A percentile compares a stretch with the other conserved stretches of the same genome.
Evolutionary conservation across 2,329 filamentous ascomycete genomes (phyloP).

Genomic region (Magnaporthiopsis poae): DNA sequence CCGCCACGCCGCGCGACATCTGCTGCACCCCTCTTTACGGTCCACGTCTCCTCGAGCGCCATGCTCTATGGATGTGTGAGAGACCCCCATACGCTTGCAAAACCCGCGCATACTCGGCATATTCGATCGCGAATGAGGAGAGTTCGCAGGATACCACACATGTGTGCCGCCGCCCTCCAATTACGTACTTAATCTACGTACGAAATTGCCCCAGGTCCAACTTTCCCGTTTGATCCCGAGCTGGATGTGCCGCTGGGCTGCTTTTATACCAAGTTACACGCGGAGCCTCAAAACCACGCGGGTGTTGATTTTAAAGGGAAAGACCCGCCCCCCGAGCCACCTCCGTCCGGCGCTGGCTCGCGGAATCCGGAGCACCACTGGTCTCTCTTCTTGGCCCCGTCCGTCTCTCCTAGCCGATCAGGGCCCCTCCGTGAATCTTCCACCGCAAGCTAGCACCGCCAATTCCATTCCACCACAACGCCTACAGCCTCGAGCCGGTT

Average conservation of each 20-base stretch:
- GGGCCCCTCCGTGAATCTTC: not conserved
- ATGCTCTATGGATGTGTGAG: not conserved
- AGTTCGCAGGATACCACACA: not conserved
- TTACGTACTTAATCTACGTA: not conserved
- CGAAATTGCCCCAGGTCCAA: not conserved
- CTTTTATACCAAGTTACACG: not conserved
- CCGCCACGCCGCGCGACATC: not conserved
- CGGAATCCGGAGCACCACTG: not conserved
- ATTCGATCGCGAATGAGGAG: not conserved
- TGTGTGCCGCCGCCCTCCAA: constrained; percentile 1
- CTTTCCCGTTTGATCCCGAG: not conserved
- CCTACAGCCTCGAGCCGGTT: not conserved
- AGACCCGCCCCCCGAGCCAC: not conserved
- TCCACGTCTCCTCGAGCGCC: not conserved
- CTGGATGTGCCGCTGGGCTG: not conserved
- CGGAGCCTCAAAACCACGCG: not conserved
- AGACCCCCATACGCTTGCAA: not conserved
- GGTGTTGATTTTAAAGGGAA: not conserved
- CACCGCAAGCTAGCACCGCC: not conserved
- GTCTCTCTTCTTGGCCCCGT: not conserved
- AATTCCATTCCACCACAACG: not conserved
- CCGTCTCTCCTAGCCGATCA: not conserved
- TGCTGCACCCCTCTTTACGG: not conserved
- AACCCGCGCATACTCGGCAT: not conserved
- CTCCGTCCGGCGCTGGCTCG: not conserved